Evolutionary conservation across 129 eudicot genomes (phyloP).

Genomic region (Tagetes patula): DNA sequence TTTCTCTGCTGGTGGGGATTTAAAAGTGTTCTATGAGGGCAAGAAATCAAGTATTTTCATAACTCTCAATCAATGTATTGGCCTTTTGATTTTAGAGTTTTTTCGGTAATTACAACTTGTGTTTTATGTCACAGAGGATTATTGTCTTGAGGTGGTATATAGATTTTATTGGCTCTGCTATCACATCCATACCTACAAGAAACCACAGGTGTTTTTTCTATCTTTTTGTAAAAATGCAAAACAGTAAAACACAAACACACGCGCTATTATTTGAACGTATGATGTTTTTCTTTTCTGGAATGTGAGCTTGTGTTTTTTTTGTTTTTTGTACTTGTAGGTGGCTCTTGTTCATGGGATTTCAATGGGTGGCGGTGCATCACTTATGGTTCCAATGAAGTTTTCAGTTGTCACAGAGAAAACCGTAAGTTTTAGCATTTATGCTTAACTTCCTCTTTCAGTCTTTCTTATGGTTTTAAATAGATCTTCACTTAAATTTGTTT

Average conservation of each 20-base stretch:
- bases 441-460: not conserved
- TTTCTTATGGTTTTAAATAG: not conserved
- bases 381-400: slow-evolving; percentile 92
- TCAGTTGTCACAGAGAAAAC: slow-evolving; percentile 95
- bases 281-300: not conserved
- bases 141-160: slow-evolving; percentile 90
- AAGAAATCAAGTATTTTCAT: slow-evolving; percentile 47
- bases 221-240: not conserved
- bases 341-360: slow-evolving; percentile 93
- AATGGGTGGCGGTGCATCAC: slow-evolving; percentile 99
- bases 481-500: not conserved
- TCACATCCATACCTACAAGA: slow-evolving; percentile 87
- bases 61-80: not conserved
- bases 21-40: slow-evolving; percentile 85
- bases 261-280: not conserved
- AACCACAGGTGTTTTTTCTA: slow-evolving; percentile 56
- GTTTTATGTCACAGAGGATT: slow-evolving; percentile 58
- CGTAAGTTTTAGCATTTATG: slow-evolving; percentile 40
- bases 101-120: slow-evolving; percentile 19
- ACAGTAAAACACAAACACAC: not conserved
- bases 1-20: slow-evolving; percentile 95
- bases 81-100: not conserved
- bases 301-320: not conserved
- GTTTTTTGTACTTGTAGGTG: slow-evolving; percentile 40
- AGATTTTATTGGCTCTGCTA: slow-evolving; percentile 96